phyloP scores from a whole-genome alignment of 352 stramenopile species.

The Hyaloperonospora brassicae region DNA sequence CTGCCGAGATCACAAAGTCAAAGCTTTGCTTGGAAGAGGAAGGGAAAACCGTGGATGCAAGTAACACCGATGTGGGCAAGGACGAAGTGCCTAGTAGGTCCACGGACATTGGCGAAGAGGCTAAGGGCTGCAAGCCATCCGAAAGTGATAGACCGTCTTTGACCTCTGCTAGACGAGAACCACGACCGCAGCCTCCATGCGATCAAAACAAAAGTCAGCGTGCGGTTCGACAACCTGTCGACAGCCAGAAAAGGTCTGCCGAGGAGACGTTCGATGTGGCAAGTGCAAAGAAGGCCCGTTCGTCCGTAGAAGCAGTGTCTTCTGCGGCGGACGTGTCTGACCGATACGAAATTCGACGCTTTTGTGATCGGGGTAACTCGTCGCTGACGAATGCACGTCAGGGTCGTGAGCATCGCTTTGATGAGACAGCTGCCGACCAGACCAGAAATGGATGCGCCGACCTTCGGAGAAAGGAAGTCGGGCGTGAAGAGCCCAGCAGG shows the following conservation, averaged over 20 bases:
- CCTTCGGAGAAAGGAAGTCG: conserved; percentile 7
- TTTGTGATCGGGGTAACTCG: conserved; percentile 15
- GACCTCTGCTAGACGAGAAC: conserved; percentile 5
- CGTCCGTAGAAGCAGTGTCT: conserved; percentile 1
- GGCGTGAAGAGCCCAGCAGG: conserved; percentile 9
- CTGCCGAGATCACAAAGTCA: conserved; percentile 8
- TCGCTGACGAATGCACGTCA: conserved; percentile 10
- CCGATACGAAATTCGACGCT: conserved; percentile 23
- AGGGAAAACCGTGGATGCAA: neutral
- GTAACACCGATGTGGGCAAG: neutral
- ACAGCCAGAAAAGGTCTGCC: conserved; percentile 20
- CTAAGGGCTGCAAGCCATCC: conserved; percentile 4
- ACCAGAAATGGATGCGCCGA: conserved; percentile 3
- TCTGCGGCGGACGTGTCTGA: conserved; percentile 13
- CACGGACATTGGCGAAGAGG: conserved; percentile 4
- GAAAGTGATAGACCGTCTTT: neutral
- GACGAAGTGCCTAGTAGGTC: neutral
- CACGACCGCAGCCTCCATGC: neutral
- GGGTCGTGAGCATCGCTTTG: conserved; percentile 10
- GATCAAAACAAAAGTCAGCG: conserved; percentile 4
- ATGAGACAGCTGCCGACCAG: conserved; percentile 7
- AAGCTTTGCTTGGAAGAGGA: neutral
- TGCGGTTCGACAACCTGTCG: conserved; percentile 4
- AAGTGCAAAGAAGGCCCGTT: conserved; percentile 20
- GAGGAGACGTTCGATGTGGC: conserved; percentile 2